These are phyloP conservation scores for Veloboletus limbatus DNA, from an alignment of 1,284 basidiomycete species.

Conservation along the genomic window DNA sequence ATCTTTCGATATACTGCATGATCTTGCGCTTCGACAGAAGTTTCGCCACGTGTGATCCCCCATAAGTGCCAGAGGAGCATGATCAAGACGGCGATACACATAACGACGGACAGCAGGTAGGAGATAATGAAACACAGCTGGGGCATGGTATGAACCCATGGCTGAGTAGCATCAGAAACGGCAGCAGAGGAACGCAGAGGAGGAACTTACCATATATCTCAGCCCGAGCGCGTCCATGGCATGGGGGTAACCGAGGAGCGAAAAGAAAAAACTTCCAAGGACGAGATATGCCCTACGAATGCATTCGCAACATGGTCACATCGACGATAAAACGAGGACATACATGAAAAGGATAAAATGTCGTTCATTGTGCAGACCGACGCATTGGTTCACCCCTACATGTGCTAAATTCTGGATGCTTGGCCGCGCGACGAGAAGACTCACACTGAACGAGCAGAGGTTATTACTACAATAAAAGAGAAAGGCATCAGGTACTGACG, in stretches of 20 bases:
- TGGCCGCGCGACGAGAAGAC: slow-evolving; percentile 5
- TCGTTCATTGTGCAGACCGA: slow-evolving; percentile 92
- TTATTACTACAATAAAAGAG: slow-evolving; percentile 4
- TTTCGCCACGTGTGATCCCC: slow-evolving; percentile 78
- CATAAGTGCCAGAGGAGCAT: slow-evolving; percentile 84
- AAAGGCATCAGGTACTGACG: slow-evolving; percentile 44
- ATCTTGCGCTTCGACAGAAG: slow-evolving; percentile 89
- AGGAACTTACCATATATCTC: slow-evolving; percentile 38
- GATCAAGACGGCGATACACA: slow-evolving; percentile 76
- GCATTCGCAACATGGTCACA: not conserved
- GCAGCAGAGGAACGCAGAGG: slow-evolving; percentile 2
- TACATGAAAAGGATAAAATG: slow-evolving; percentile 96
- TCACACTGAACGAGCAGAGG: slow-evolving; percentile 21
- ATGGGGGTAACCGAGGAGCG: slow-evolving; percentile 55
- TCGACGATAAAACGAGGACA: not conserved
- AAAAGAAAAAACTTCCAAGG: slow-evolving; percentile 57
- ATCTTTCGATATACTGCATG: slow-evolving; percentile 74
- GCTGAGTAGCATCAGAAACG: slow-evolving; percentile 17
- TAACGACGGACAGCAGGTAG: slow-evolving; percentile 75
- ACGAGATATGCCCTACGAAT: slow-evolving; percentile 68
- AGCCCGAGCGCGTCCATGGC: slow-evolving; percentile 60
- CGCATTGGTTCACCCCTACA: slow-evolving; percentile 94
- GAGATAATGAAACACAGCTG: slow-evolving; percentile 68
- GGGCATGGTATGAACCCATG: slow-evolving; percentile 71
- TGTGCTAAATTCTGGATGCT: not conserved